Conservation (phyloP, 495 filamentous ascomycete species). For the Aspergillus kassunensis region DNA sequence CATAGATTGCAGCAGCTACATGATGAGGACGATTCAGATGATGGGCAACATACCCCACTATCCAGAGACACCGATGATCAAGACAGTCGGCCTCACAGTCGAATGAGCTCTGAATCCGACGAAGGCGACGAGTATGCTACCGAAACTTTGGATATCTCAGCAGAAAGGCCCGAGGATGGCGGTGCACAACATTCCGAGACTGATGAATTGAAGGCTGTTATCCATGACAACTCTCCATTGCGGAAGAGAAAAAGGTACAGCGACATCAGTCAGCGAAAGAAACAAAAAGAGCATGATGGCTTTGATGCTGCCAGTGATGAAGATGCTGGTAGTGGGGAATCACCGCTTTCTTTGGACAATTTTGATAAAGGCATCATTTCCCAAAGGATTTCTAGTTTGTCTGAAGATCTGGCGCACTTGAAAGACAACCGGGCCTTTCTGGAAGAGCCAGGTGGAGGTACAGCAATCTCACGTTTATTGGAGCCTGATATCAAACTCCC, state of each 20-base stretch:
- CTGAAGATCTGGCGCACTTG: not conserved
- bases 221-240: slow-evolving; percentile 25
- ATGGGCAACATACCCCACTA: slow-evolving; percentile 53
- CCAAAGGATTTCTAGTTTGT: not conserved
- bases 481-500: slow-evolving; percentile 1
- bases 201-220: not conserved
- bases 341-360: not conserved
- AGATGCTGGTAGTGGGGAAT: not conserved
- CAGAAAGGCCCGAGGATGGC: slow-evolving; percentile 4
- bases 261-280: slow-evolving; percentile 61
- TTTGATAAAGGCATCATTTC: slow-evolving; percentile 2
- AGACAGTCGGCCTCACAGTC: slow-evolving; percentile 76
- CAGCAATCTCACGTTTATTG: not conserved
- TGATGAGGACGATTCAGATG: slow-evolving; percentile 60
- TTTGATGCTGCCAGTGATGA: slow-evolving; percentile 54
- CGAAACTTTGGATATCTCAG: slow-evolving; percentile 19
- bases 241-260: slow-evolving; percentile 69
- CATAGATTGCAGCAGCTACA: slow-evolving; percentile 55
- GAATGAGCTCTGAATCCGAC: slow-evolving; percentile 65
- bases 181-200: not conserved
- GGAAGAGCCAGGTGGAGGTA: not conserved
- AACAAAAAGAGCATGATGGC: slow-evolving; percentile 72
- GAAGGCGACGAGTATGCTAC: slow-evolving; percentile 53
- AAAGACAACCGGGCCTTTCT: not conserved
- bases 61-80: slow-evolving; percentile 74